Evolutionary conservation across 306 rosid genomes (phyloP).

Genomic region (Prunus dulcis): DNA sequence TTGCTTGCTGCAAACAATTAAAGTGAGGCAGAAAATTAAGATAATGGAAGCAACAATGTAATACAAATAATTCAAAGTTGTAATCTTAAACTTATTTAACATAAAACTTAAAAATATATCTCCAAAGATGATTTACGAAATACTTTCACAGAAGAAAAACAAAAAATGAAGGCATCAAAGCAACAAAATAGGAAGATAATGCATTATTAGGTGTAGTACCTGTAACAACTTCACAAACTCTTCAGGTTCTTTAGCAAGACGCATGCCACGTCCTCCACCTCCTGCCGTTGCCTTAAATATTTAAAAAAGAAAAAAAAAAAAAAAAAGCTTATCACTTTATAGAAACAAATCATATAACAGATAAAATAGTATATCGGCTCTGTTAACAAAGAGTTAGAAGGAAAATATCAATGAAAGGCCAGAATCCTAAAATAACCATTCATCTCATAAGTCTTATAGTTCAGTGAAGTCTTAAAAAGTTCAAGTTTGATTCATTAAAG

Average conservation of each 20-base stretch:
- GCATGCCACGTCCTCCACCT: conserved; percentile 99
- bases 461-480: neutral
- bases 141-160: neutral
- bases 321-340: conserved; percentile 37
- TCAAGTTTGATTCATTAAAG: neutral
- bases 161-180: neutral
- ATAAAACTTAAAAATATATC: conserved; percentile 22
- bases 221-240: conserved; percentile 97
- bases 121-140: neutral
- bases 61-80: neutral
- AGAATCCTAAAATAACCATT: neutral
- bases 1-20: conserved; percentile 81
- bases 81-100: neutral
- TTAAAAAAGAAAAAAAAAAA: neutral
- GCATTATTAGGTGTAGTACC: conserved; percentile 43
- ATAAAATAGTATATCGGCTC: neutral
- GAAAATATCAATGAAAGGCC: neutral
- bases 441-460: neutral
- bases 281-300: conserved; percentile 89
- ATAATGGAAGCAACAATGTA: neutral
- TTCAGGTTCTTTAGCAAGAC: conserved; percentile 92
- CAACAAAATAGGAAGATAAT: neutral
- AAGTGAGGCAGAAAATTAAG: conserved; percentile 15
- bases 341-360: conserved; percentile 5
- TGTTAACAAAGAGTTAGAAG: neutral